These are phyloP conservation scores for Mucor racemosus DNA, from an alignment of 371 early-diverging fungal species.

Conservation along the genomic window DNA sequence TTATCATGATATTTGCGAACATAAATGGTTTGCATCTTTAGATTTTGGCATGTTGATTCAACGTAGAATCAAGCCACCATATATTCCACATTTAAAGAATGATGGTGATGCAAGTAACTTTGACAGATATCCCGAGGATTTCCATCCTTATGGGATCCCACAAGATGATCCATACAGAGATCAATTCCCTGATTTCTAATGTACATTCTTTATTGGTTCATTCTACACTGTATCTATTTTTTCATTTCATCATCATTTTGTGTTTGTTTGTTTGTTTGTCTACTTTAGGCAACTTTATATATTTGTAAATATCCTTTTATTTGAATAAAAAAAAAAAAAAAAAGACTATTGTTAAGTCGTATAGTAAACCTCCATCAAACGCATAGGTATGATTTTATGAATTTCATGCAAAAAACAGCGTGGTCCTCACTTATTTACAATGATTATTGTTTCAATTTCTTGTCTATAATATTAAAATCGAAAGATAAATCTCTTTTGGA, in stretches of 20 bases:
- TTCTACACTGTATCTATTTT: background rate
- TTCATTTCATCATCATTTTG: background rate
- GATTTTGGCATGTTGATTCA: constrained; percentile 68
- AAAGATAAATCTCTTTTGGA: background rate
- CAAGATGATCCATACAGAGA: constrained; percentile 31
- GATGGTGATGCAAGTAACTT: constrained; percentile 73
- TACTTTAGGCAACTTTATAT: background rate
- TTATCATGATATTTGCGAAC: constrained; percentile 68
- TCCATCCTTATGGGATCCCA: constrained; percentile 18
- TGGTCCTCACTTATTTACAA: background rate
- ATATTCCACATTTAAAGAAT: constrained; percentile 64
- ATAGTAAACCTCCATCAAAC: background rate
- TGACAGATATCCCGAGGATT: constrained; percentile 65
- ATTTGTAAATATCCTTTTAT: background rate
- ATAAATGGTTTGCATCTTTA: constrained; percentile 75
- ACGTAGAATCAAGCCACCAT: constrained; percentile 66
- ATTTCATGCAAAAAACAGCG: background rate
- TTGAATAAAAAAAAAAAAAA: background rate
- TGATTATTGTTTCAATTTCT: background rate
- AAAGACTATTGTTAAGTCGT: background rate
- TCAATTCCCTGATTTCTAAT: constrained; percentile 37
- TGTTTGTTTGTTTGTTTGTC: too few species aligned
- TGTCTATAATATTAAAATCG: background rate
- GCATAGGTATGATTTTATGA: background rate
- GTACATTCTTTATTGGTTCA: background rate